Evolutionary conservation across 139 green algal species (phyloP).

Genomic region (Ulvella scutata): DNA sequence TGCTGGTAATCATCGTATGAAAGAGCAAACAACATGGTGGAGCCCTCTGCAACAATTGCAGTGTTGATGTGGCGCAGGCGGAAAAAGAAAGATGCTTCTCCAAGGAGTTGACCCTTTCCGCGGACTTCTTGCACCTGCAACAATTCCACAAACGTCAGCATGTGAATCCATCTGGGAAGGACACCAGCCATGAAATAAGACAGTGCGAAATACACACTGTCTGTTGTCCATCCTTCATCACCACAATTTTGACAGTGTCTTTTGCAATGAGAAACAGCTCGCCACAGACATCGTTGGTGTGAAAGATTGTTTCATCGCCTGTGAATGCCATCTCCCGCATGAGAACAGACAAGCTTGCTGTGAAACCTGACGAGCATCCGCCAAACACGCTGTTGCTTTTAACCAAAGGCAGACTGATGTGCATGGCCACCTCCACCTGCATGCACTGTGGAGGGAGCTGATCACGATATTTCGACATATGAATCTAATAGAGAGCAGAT

Average conservation of each 20-base stretch:
- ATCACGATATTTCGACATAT: too few species aligned
- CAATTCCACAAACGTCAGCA: neutral
- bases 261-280: constrained; percentile 5
- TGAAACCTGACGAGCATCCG: neutral
- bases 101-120: neutral
- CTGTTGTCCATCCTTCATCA: neutral
- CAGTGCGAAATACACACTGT: neutral
- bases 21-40: neutral
- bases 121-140: neutral
- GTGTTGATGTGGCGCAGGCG: neutral
- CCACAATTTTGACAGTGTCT: neutral
- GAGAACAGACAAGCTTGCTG: neutral
- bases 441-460: too few species aligned
- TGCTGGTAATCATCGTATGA: neutral
- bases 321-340: neutral
- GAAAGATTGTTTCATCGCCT: neutral
- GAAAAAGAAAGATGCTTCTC: neutral
- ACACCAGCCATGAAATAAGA: too few species aligned
- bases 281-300: neutral
- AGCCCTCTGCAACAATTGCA: neutral
- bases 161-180: neutral
- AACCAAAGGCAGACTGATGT: neutral
- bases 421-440: neutral
- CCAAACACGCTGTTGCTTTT: neutral
- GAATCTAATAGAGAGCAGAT: too few species aligned